Evolutionary conservation across 208 protist species (phyloP).

Genomic region (Herpetomonas tarakana): DNA sequence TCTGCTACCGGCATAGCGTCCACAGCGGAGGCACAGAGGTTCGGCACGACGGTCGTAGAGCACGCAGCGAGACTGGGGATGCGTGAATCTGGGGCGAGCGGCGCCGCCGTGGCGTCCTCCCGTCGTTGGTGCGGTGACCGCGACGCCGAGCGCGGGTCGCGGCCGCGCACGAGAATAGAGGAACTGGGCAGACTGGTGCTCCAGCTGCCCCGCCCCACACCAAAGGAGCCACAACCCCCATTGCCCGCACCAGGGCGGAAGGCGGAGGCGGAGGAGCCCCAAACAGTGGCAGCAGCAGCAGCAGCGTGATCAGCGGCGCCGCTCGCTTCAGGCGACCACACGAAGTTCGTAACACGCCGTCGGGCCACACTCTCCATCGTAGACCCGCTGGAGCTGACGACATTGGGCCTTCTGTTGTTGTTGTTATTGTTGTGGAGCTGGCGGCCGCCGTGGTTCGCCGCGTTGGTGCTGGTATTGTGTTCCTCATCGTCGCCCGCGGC

Average conservation of each 20-base stretch:
- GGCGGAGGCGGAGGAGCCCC: too few species aligned
- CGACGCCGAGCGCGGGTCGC: background rate
- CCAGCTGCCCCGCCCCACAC: background rate
- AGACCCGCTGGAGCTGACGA: too few species aligned
- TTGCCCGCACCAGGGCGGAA: too few species aligned
- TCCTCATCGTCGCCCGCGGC: too few species aligned
- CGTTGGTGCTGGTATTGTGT: too few species aligned
- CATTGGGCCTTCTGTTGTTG: too few species aligned
- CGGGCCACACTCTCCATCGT: too few species aligned
- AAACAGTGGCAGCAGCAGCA: background rate
- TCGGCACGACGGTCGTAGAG: background rate
- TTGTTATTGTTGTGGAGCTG: too few species aligned
- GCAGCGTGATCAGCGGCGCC: too few species aligned
- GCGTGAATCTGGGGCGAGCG: background rate
- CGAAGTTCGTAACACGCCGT: background rate
- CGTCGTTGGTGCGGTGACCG: background rate
- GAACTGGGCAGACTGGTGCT: background rate
- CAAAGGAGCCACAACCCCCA: background rate
- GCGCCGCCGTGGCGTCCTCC: background rate
- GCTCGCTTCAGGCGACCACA: background rate
- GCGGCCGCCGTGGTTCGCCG: too few species aligned
- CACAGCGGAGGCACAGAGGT: background rate
- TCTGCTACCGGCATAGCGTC: background rate
- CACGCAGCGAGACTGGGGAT: background rate
- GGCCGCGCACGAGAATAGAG: background rate